Evolutionary conservation across 768 basidiomycete species (phyloP).

Genomic region (Leccinum longicurvipes): DNA sequence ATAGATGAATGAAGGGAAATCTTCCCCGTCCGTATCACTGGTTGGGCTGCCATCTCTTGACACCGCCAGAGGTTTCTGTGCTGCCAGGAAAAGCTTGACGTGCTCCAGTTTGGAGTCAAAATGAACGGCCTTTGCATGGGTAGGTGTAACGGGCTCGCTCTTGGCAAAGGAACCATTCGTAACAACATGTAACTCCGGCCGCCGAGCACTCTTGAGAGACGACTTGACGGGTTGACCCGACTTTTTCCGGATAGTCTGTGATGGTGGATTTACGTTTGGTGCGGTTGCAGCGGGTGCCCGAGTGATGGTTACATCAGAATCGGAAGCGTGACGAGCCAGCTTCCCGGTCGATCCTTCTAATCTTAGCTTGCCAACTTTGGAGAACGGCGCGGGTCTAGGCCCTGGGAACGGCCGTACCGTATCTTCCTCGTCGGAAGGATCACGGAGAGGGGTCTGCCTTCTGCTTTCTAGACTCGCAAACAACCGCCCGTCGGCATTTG

Average conservation of each 20-base stretch:
- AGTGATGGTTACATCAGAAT: conserved; percentile 9
- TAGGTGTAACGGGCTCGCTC: conserved; percentile 83
- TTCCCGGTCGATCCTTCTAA: conserved; percentile 22
- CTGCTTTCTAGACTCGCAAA: conserved; percentile 15
- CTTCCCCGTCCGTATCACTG: conserved; percentile 78
- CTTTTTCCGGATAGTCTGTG: conserved; percentile 75
- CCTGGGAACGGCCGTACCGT: conserved; percentile 14
- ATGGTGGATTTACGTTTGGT: not conserved
- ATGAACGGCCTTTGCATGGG: conserved; percentile 78
- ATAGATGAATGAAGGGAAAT: conserved; percentile 69
- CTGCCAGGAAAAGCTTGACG: conserved; percentile 90
- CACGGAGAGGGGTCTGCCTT: conserved; percentile 17
- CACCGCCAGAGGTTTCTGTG: conserved; percentile 93
- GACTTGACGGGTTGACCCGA: conserved; percentile 92
- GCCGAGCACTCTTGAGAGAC: conserved; percentile 73
- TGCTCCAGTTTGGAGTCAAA: conserved; percentile 92
- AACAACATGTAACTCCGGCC: conserved; percentile 52
- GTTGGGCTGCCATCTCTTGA: conserved; percentile 88
- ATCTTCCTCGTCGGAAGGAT: conserved; percentile 33
- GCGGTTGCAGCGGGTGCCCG: not conserved
- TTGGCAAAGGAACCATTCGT: conserved; percentile 48
- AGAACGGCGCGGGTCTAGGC: conserved; percentile 22
- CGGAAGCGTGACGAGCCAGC: conserved; percentile 23
- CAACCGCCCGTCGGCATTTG: conserved; percentile 2
- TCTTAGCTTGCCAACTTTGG: conserved; percentile 21